Evolutionary conservation across 2,329 filamentous ascomycete genomes (phyloP), one percentile per base, ranked within the genome.

Genomic region (Lecanoromycetidae sp.): DNA sequence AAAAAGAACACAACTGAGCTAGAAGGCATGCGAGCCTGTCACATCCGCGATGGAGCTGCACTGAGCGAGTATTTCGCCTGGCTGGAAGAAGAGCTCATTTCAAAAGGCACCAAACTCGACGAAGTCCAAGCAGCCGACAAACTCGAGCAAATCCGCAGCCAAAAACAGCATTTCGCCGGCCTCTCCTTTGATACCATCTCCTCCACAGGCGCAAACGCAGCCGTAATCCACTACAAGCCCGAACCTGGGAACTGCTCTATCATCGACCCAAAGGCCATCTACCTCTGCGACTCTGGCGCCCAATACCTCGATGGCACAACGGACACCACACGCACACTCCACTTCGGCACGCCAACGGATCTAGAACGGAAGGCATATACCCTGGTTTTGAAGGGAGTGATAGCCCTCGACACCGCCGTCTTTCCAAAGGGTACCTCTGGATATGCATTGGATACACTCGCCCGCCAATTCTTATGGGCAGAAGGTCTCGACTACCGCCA

Each of bases 361-460:
- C 82, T 84, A 59, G 88, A 98, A 66, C 84, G 77, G 58, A 86
- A 87, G 60, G 81, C 90, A 0, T 95, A 95, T 63, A 98, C 91
- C 0, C 71, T 98, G 9, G 91, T 98, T 0, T 70, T 98, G 15
- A 96, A 96, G 67, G 91, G 91, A 5, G 80, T 94, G 57, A 94
- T 98, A 57, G 84, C 82, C 13, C 72, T 98, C 4, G 90, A 95
- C 57, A 75, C 78, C 51, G 84, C 84, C 9, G 72, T 93, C 5
- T 98, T 96, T 60, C 91, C 91, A 2, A 96, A 94, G 65, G 88
- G 90, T 23, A 95, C 90, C 0, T 94, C 82, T 10, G 91, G 91
- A 1, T 96, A 88, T 65, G 87, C 90, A 4, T 72, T 98, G 27
- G 91, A 98, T 63, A 76, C 78, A 5, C 70, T 96, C 44, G 91